Base-by-base conservation (phyloP, 768 basidiomycete genomes). In the Suillus brevipes region DNA sequence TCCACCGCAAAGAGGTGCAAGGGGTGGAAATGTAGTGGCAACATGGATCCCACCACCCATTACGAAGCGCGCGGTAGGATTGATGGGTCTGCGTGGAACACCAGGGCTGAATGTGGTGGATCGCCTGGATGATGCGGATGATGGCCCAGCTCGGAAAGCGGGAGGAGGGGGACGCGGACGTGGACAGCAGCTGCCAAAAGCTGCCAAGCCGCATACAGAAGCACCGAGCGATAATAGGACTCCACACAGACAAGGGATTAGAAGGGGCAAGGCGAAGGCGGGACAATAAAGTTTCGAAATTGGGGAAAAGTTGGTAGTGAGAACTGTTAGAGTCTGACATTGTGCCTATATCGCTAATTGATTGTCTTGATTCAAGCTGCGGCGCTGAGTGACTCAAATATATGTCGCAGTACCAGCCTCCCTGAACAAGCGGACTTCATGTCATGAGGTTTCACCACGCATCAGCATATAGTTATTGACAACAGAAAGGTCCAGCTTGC, bases 11-110 rank as follows among this genome's bases (percentile, higher is more conserved):
- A 42, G 23, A 20, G 20, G 20, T 14, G 42, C 34, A 37, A 40
- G 61, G 60, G 45, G 42, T 43, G 38, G n/a, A 25, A 31, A 12
- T 36, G 18, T 14, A 23, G 36, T 50, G 49, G 14, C 25, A 16
- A 38, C 4, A 25, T 59, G 40, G 40, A 20, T 43, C 18, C 68
- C 66, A 28, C 83, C 83, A 34, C 70, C 74, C 40, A 61, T 85
- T 34, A 69, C 78, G n/a, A 73, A 78, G 45, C 80, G 73, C 73
- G 77, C 80, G 4, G 77, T 83, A 23, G 83, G 83, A 31, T 84
- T 79, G 79, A 84, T 85, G 84, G 76, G 77, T 2, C 64, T 85
- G 69, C 79, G 73, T 66, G 80, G 80, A 6, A 73, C 74, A 4
- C 64, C 60, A 4, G 63, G 63, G 9, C 23, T 64, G 42, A 64